Base-by-base conservation (phyloP, 2,329 filamentous ascomycete genomes). In the Rhynchosporium agropyri region DNA sequence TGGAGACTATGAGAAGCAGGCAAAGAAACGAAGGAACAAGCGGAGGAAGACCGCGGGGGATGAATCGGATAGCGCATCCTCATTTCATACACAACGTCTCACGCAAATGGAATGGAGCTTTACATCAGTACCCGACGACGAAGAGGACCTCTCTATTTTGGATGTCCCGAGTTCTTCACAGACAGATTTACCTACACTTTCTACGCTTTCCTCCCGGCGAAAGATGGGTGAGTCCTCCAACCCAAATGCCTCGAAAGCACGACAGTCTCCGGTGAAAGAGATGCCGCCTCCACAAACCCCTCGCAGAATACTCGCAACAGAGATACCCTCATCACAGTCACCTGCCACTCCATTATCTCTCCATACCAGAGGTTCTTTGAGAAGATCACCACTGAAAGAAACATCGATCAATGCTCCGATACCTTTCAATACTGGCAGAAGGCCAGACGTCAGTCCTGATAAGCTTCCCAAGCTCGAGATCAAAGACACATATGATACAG, bases 241-340 rank as follows among this genome's bases (percentile, higher is more conserved):
- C 29, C 15, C 29, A 29, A 64, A 53, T 57, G 58, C 33, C 28
- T 42, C 26, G 53, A 36, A 33, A 45, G 49, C 42, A 36, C 42
- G 31, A 12, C 31, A 20, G 26, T 63, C 50, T 29, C 38, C 63
- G 40, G 33, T 13, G 7, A 20, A 46, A 15, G 50, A 59, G 10
- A 70, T 72, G 68, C 61, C 56, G 15, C 69, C 67, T 28, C 71
- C 70, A 31, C 66, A 65, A 58, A 74, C 73, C 31, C 73, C 73
- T 26, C 65, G 54, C 10, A 58, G 65, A n/a, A 65, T 33, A 7
- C 26, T 65, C 29, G 38, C 61, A 28, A 58, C 51, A 3, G 73
- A 75, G 46, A 73, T 75, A 10, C 73, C 73, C 26, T 74, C 73
- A 7, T 74, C 73, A 29, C 69, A 75, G 61, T 75, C 73, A n/a